Evolutionary conservation across 148 eudicot genomes (phyloP), one percentile per base, ranked within the genome.

Genomic region (Linanthus parryae): DNA sequence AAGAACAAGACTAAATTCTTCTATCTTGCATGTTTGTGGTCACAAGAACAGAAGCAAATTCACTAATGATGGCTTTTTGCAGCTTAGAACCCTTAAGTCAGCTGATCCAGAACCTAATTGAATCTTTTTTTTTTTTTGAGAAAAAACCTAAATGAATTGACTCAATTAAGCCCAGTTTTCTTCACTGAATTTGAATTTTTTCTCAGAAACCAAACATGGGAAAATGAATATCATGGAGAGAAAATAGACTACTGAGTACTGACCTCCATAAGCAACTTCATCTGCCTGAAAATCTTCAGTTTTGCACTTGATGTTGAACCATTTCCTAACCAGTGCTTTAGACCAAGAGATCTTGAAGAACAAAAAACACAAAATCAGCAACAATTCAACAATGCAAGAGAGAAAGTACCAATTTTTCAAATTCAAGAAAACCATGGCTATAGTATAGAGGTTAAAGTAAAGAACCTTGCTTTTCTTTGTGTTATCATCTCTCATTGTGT

Each of bases 241-340:
- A 12, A 40, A 20, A 27, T 0, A 49, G 12, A 11, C 14, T 9
- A 24, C 48, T 24, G 37, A 29, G 22, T 20, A 39, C 65, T 54
- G 40, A 92, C 96, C 95, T 73, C 76, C 83, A 74, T 69, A 78
- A 62, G 77, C 78, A 75, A 71, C 90, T 55, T 77, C 86, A 69
- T 92, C 75, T 50, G 84, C 71, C 43, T 63, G 73, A 54, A 70
- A 61, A 34, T 92, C 83, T 56, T 81, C 83, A 11, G 51, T 63
- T 65, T 87, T 92, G 74, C 83, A 73, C 83, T 76, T 92, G 73
- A 75, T 77, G 48, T 78, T 87, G 77, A 92, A 80, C 94, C 94
- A 84, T 65, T 84, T 92, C 45, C 83, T 81, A 33, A 92, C 80
- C 71, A 87, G 57, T 50, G 76, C 73, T 57, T 84, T 92, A 19